Conservation (phyloP, 495 filamentous ascomycete species). For the Terfezia boudieri region DNA sequence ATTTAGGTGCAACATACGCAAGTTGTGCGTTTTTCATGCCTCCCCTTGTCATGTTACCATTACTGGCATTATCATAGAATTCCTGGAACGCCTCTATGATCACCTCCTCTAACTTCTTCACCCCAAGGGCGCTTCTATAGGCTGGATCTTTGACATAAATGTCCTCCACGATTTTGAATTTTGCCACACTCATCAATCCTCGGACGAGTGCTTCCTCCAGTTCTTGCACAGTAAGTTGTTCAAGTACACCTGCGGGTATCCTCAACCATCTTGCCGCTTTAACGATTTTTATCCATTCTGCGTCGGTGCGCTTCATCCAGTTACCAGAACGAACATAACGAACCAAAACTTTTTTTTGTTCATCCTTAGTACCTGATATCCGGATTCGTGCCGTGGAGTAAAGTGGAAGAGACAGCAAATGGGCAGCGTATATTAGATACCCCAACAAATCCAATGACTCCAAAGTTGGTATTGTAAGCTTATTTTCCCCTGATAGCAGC, state of each 20-base stretch:
- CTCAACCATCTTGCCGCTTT: constrained; percentile 11
- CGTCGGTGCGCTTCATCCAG: constrained; percentile 15
- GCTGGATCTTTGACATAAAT: constrained; percentile 10
- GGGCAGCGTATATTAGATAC: constrained; percentile 10
- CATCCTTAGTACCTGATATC: constrained; percentile 10
- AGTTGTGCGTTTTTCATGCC: constrained; percentile 46
- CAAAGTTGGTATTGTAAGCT: constrained; percentile 8
- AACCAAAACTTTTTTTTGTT: constrained; percentile 10
- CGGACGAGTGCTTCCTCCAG: constrained; percentile 11
- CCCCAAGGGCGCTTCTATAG: constrained; percentile 14
- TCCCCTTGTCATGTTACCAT: constrained; percentile 46
- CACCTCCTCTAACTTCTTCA: constrained; percentile 31
- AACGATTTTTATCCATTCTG: constrained; percentile 12
- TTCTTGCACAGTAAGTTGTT: constrained; percentile 6
- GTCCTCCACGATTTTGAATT: constrained; percentile 11
- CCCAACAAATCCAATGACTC: constrained; percentile 10
- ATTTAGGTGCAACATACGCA: constrained; percentile 22
- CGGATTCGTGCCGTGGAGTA: constrained; percentile 7
- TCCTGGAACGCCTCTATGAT: constrained; percentile 34
- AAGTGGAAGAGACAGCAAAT: constrained; percentile 9
- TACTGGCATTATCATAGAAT: constrained; percentile 51
- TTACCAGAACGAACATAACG: constrained; percentile 10
- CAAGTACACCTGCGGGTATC: constrained; percentile 8
- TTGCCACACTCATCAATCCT: constrained; percentile 12
- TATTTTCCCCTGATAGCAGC: constrained; percentile 9